Evolutionary conservation across 148 eudicot genomes (phyloP).

Genomic region (Vaccinium corymbosum): DNA sequence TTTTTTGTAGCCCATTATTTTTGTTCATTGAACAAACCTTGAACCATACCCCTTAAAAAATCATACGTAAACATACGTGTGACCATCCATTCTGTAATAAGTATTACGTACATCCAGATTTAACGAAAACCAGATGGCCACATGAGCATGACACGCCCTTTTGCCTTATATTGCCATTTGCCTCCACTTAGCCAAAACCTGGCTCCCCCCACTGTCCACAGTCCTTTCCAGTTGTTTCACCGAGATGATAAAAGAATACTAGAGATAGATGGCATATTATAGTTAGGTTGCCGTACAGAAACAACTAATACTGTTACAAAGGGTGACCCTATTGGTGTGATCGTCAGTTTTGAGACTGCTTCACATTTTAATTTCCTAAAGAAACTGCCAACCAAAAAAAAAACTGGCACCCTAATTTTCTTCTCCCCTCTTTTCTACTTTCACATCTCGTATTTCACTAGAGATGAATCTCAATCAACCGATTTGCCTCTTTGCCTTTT

Average conservation of each 20-base stretch:
- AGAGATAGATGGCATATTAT: neutral
- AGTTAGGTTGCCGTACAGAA: neutral
- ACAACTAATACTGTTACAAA: neutral
- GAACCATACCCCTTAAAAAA: neutral
- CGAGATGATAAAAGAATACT: neutral
- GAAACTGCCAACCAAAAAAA: neutral
- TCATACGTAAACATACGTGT: neutral
- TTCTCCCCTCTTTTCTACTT: neutral
- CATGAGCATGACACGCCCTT: neutral
- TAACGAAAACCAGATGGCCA: neutral
- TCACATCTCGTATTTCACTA: neutral
- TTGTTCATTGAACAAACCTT: neutral
- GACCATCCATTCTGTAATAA: neutral
- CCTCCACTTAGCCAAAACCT: neutral
- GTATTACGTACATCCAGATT: neutral
- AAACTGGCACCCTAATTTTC: neutral
- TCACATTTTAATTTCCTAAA: neutral
- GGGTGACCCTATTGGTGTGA: neutral
- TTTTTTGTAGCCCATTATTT: neutral
- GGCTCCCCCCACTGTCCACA: neutral
- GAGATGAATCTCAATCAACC: neutral
- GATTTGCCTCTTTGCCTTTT: neutral
- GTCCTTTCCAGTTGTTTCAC: neutral
- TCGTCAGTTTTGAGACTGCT: neutral
- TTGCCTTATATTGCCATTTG: neutral